Conservation (phyloP, 2,329 filamentous ascomycete genomes). For the Sporothrix euskadiensis region DNA sequence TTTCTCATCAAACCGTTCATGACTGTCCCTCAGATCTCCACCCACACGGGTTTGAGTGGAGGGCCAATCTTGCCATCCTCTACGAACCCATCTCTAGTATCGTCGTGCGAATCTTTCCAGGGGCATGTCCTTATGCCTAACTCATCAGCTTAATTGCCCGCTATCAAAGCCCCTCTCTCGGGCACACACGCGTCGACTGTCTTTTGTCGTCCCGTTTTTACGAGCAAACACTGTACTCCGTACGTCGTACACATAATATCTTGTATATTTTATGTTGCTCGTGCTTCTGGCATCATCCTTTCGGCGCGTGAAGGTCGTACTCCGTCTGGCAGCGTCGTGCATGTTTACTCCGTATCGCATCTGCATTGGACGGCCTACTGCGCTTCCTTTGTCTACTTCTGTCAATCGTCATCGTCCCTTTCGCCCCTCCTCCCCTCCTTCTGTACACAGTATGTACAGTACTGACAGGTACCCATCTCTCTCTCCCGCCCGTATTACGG, state of each 20-base stretch:
- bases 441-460: not conserved
- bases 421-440: not conserved
- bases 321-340: not conserved
- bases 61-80: not conserved
- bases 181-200: constrained; percentile 5
- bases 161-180: not conserved
- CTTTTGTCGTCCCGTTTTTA: not conserved
- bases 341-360: constrained; percentile 4
- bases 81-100: not conserved
- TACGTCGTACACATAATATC: not conserved
- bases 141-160: constrained; percentile 6
- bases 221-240: not conserved
- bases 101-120: not conserved
- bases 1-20: not conserved
- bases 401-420: not conserved
- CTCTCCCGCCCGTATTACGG: not conserved
- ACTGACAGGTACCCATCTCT: not conserved
- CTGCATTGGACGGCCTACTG: not conserved
- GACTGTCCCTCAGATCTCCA: not conserved
- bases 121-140: not conserved
- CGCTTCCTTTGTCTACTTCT: not conserved
- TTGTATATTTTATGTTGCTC: not conserved
- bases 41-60: not conserved
- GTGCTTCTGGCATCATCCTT: not conserved
- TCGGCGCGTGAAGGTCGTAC: not conserved